These are phyloP conservation scores for Actinidia arguta DNA, from an alignment of 179 eudicot genomes.

Conservation along the genomic window DNA sequence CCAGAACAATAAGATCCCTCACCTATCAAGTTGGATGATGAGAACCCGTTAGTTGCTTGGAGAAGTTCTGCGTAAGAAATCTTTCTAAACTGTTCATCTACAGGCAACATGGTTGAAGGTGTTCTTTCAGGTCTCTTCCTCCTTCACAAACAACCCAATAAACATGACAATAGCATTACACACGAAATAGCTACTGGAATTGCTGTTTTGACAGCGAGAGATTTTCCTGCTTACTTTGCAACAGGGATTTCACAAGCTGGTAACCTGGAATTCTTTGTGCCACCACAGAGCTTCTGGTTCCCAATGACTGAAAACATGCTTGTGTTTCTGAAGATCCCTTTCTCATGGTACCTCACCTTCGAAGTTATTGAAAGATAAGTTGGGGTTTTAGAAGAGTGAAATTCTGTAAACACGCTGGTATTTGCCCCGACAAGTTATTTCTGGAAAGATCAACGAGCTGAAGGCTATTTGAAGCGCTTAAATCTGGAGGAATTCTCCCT, in stretches of 20 bases:
- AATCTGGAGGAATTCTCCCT: background rate
- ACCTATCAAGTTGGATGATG: background rate
- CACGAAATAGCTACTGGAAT: slow-evolving; percentile 1
- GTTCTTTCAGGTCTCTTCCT: background rate
- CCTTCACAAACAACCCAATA: background rate
- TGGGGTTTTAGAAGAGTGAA: background rate
- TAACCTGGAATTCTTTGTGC: background rate
- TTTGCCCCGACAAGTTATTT: slow-evolving; percentile 3
- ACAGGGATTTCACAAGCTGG: background rate
- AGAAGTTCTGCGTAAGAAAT: slow-evolving; percentile 1
- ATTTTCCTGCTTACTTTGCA: background rate
- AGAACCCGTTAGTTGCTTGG: background rate
- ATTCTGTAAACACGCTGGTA: background rate
- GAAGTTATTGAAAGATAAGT: slow-evolving; percentile 5
- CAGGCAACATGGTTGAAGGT: background rate
- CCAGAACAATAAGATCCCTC: background rate
- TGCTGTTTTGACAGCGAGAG: background rate
- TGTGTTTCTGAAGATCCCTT: slow-evolving; percentile 4
- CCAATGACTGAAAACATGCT: background rate
- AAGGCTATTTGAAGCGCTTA: background rate
- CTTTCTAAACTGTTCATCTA: background rate
- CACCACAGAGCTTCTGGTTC: background rate
- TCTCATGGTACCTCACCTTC: background rate
- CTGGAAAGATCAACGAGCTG: background rate
- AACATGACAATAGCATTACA: background rate